Conservation (phyloP, 1,284 basidiomycete species). For the Moniliella sp. region DNA sequence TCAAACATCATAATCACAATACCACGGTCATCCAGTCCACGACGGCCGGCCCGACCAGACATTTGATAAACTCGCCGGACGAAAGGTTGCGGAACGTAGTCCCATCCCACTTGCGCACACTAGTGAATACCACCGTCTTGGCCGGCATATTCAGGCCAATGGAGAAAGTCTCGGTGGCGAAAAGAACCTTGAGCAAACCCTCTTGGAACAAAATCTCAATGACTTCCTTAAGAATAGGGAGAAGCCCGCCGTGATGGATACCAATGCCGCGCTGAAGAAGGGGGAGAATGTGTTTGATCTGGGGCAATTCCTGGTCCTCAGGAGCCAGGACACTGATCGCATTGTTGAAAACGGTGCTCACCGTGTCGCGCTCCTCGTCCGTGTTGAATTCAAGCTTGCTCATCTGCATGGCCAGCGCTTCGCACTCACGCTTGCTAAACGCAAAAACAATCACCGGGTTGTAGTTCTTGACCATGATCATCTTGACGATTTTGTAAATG, state of each 20-base stretch:
- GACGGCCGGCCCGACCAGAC: slow-evolving; percentile 89
- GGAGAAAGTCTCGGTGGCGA: slow-evolving; percentile 96
- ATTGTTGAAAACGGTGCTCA: slow-evolving; percentile 74
- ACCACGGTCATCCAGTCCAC: slow-evolving; percentile 91
- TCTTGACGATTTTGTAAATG: slow-evolving; percentile 91
- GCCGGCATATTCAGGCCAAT: slow-evolving; percentile 99
- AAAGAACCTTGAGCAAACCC: slow-evolving; percentile 92
- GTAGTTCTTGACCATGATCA: slow-evolving; percentile 95
- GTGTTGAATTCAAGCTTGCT: slow-evolving; percentile 90
- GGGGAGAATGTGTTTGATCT: slow-evolving; percentile 79
- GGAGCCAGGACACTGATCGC: slow-evolving; percentile 71
- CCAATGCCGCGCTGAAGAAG: slow-evolving; percentile 86
- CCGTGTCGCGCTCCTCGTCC: slow-evolving; percentile 72
- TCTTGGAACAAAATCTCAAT: slow-evolving; percentile 99
- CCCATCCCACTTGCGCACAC: slow-evolving; percentile 86
- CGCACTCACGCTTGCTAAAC: slow-evolving; percentile 94
- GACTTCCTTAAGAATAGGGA: slow-evolving; percentile 93
- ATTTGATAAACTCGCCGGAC: slow-evolving; percentile 46
- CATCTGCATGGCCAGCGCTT: slow-evolving; percentile 69
- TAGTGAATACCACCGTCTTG: slow-evolving; percentile 93
- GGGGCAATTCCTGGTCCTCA: slow-evolving; percentile 73
- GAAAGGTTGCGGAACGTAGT: slow-evolving; percentile 68
- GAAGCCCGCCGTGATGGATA: slow-evolving; percentile 89
- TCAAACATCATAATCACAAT: slow-evolving; percentile 99
- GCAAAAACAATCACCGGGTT: slow-evolving; percentile 97